Evolutionary conservation across 1,284 basidiomycete genomes (phyloP), one percentile per base, ranked within the genome.

Genomic region (Coriolopsis trogii): DNA sequence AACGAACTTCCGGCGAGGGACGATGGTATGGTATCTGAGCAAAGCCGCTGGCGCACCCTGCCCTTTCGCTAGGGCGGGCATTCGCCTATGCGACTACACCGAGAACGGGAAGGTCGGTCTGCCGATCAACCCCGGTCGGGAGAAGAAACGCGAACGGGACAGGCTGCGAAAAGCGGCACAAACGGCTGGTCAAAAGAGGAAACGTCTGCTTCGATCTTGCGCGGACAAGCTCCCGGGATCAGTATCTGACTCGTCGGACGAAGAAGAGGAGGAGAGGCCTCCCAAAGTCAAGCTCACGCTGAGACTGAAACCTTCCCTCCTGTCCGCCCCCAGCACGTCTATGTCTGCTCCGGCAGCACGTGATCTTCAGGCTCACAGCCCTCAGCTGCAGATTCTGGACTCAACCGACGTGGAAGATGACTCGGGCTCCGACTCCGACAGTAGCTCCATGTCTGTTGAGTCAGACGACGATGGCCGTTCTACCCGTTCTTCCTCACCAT

Each of bases 1-100:
- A 23, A 89, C 87, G n/a, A 88, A 88, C 66, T 90, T 89, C 64
- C 78, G 87, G 50, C 78, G 84, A 36, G 88, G 88, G 29, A 90
- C 88, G 31, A 79, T 81, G 63, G 86, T 90, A 7, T 90, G 87
- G 87, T 90, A 89, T 68, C 76, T 90, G 43, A 85, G 82, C 65
- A 79, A 80, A 59, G 85, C 84, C 18, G 81, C 86, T 5, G 88
- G 88, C 34, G 80, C 83, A 8, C 82, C 84, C 0, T 89, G 87
- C 67, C 87, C 87, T 3, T 90, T 90, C 65, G 71, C 83, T 8
- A 76, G 83, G 51, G 82, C 78, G 2, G 84, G 85, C n/a, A 85
- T 90, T 38, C 77, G 81, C 28, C 73, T 89, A 5, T 85, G 79
- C 64, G 82, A 89, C 41, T 88, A 87, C 64, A 74, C 71, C 18